A percentile compares a stretch with the other conserved stretches of the same genome.
These are phyloP conservation scores for Coniochaeta sp. DNA, from an alignment of 2,329 filamentous ascomycete species.

Conservation along the genomic window DNA sequence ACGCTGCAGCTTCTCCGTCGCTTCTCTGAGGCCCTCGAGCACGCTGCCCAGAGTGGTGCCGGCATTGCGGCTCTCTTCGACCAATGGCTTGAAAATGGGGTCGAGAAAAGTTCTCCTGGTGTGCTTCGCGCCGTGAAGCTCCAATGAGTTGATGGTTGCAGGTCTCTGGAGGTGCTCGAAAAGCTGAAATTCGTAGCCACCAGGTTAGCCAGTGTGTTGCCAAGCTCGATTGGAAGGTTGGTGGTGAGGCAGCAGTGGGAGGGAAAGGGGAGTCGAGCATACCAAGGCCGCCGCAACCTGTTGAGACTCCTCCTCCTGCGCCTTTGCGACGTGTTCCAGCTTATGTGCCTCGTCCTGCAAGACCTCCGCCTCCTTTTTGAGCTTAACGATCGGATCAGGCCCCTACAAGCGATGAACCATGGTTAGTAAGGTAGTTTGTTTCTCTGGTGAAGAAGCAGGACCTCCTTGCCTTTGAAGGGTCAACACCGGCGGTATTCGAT, in stretches of 20 bases:
- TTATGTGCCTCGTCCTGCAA: slow-evolving; percentile 31
- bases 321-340: slow-evolving; percentile 16
- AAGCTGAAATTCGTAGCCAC: slow-evolving; percentile 43
- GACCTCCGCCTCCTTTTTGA: slow-evolving; percentile 28
- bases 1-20: slow-evolving; percentile 66
- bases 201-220: neutral
- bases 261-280: neutral
- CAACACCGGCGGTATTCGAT: slow-evolving; percentile 20
- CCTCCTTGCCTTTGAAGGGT: slow-evolving; percentile 21
- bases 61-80: slow-evolving; percentile 58
- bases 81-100: slow-evolving; percentile 68
- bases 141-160: slow-evolving; percentile 79
- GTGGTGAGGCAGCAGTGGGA: neutral
- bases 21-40: slow-evolving; percentile 61
- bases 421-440: no score
- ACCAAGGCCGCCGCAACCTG: slow-evolving; percentile 29
- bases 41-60: slow-evolving; percentile 76
- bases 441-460: no score
- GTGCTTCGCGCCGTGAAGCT: slow-evolving; percentile 73
- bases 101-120: slow-evolving; percentile 82
- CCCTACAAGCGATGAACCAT: neutral
- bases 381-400: slow-evolving; percentile 30
- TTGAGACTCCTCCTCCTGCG: slow-evolving; percentile 30
- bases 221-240: neutral
- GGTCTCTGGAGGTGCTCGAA: slow-evolving; percentile 79